phyloP scores from a whole-genome alignment of 2,329 filamentous ascomycete genomes.

The Blumeriella jaapii region DNA sequence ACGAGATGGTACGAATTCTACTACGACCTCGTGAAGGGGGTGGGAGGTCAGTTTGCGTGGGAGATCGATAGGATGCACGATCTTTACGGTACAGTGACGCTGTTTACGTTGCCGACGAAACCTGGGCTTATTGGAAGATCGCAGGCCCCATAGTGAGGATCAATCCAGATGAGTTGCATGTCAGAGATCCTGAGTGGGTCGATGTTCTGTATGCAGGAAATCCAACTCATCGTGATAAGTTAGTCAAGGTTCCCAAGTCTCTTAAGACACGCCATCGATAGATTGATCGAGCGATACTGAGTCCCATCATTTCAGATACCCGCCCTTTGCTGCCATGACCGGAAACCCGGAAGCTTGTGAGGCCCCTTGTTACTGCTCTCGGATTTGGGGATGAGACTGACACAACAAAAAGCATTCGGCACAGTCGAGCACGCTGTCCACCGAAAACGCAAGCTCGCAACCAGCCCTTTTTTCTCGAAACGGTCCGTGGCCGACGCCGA shows the following conservation, averaged over 20 bases:
- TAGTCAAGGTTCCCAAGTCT: no score
- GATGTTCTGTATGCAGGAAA: slow-evolving; percentile 17
- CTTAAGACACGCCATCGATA: no score
- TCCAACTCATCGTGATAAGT: slow-evolving; percentile 12
- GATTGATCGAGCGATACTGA: no score
- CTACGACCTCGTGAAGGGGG: slow-evolving; percentile 14
- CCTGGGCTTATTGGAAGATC: not conserved
- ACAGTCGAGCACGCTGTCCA: slow-evolving; percentile 13
- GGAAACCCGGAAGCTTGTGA: slow-evolving; percentile 6
- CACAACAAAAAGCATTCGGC: slow-evolving; percentile 4
- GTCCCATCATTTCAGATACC: no score
- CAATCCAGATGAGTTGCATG: slow-evolving; percentile 23
- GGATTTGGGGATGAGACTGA: not conserved
- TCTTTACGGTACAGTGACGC: slow-evolving; percentile 9
- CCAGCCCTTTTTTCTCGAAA: slow-evolving; percentile 16
- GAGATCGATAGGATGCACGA: slow-evolving; percentile 13
- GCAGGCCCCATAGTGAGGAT: slow-evolving; percentile 21
- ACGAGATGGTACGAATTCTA: slow-evolving; percentile 20
- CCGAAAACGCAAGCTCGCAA: slow-evolving; percentile 11
- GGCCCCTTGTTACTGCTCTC: not conserved
- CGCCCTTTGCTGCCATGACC: slow-evolving; percentile 8
- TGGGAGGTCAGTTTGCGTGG: slow-evolving; percentile 12
- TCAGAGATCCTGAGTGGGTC: slow-evolving; percentile 21
- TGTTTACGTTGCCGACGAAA: slow-evolving; percentile 4
- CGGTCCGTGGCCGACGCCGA: slow-evolving; percentile 8